Percentiles rank a stretch among this genome's conserved stretches.
These are phyloP conservation scores for Fraxinus greggii DNA, from an alignment of 305 asterid species.

Conservation along the genomic window DNA sequence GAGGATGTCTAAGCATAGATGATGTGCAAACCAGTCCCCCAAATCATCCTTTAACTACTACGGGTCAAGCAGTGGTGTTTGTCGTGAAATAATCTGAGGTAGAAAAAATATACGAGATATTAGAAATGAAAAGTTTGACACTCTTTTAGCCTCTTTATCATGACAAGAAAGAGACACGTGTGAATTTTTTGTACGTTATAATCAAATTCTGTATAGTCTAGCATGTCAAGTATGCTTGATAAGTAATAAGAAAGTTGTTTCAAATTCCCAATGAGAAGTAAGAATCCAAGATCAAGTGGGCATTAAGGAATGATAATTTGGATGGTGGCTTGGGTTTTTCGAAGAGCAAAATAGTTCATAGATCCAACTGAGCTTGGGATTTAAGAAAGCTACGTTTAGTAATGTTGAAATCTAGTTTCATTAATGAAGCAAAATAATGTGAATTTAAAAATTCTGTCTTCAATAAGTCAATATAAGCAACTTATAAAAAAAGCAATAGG, in stretches of 20 bases:
- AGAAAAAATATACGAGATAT: background rate
- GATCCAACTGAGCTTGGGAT: background rate
- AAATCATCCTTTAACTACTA: background rate
- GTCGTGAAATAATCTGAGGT: background rate
- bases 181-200: background rate
- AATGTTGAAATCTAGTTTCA: background rate
- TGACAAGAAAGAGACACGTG: background rate
- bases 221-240: background rate
- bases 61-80: background rate
- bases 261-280: background rate
- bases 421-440: background rate
- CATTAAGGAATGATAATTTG: background rate
- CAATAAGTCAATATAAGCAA: background rate
- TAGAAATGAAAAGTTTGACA: background rate
- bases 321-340: background rate
- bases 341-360: background rate
- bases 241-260: background rate
- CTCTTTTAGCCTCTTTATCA: background rate
- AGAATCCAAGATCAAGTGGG: background rate
- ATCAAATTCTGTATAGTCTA: background rate
- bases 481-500: background rate
- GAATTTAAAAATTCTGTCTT: background rate
- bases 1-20: too few species aligned
- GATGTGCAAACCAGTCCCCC: background rate
- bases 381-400: background rate